Base-by-base conservation (phyloP, 805 yeast species). In the Grigorovia transvaalensis region DNA sequence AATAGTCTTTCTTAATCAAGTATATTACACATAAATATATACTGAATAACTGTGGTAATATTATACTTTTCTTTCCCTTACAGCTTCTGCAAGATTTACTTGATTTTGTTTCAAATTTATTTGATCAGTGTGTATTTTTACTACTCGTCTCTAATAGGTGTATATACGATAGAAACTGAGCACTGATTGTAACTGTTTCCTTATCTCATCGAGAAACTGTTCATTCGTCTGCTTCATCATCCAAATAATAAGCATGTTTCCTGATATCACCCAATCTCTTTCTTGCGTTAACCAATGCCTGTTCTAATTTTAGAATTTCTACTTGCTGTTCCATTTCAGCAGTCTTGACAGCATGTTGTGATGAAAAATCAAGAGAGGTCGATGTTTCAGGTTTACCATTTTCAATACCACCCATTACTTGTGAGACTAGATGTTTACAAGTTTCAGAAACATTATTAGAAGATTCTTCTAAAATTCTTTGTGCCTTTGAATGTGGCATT, bases 301-400 rank as follows among this genome's bases (percentile, higher is more conserved):
- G 85, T 61, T 88, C 96, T 51, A 88, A 73, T 66, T 85, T 86
- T 67, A 88, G 73, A 49, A 89, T 88, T 63, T 86, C 90, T 7
- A 88, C 96, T 66, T 88, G 96, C 67, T 88, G 96, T 63, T 88
- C 95, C 95, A 88, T 86, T 60, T 89, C 93, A 20, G 80, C 78
- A 0, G 95, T 85, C 67, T 84, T 85, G 59, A 86, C 88, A 66
- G 88, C 95, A 64, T 85, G 87, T 33, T 85, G 77, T 9, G 87
- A 74, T 20, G 85, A 74, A 63, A 82, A 85, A 65, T 89, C 95
- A 12, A 57, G n/a, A 48, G 57, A 56, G 40, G 72, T 74, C 27
- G 72, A 69, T 6, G 71, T 74, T 20, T 56, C 57, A 17, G 57
- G 52, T 42, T 60, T 56, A 49, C 69, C 68, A 19, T 72, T 67